These are phyloP conservation scores for Saccharomycopsis microspora DNA, from an alignment of 805 yeast genomes.

Conservation along the genomic window DNA sequence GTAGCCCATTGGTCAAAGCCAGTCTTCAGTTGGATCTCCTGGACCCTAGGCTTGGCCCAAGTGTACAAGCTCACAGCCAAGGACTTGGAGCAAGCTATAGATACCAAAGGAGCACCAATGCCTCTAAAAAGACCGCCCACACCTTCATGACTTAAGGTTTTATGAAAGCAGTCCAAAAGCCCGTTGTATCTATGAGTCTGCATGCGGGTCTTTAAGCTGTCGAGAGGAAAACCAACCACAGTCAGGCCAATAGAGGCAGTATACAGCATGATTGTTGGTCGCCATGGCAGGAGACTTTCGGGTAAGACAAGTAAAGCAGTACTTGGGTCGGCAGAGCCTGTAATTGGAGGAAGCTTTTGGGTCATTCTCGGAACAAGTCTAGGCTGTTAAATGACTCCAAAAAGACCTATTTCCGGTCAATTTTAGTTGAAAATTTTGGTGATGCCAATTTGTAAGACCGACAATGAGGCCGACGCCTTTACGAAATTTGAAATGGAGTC, in stretches of 20 bases:
- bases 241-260: conserved; percentile 53
- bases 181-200: conserved; percentile 60
- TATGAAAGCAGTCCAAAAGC: conserved; percentile 43
- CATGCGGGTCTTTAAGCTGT: conserved; percentile 78
- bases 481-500: no score
- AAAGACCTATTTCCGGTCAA: no score
- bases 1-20: not conserved
- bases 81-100: conserved; percentile 55
- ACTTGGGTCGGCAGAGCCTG: no score
- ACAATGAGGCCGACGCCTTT: no score
- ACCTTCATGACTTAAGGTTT: conserved; percentile 55
- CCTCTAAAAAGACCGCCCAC: conserved; percentile 67
- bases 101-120: conserved; percentile 57
- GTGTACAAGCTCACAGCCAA: conserved; percentile 57
- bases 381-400: no score
- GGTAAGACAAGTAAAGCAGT: conserved; percentile 23
- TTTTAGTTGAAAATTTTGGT: no score
- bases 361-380: no score
- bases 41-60: conserved; percentile 31
- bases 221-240: conserved; percentile 71
- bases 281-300: conserved; percentile 34
- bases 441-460: no score
- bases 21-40: not conserved
- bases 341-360: no score
- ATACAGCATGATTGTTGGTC: conserved; percentile 51